phyloP scores from a whole-genome alignment of 345 rosid genomes.

The Bruguiera gymnorhiza region DNA sequence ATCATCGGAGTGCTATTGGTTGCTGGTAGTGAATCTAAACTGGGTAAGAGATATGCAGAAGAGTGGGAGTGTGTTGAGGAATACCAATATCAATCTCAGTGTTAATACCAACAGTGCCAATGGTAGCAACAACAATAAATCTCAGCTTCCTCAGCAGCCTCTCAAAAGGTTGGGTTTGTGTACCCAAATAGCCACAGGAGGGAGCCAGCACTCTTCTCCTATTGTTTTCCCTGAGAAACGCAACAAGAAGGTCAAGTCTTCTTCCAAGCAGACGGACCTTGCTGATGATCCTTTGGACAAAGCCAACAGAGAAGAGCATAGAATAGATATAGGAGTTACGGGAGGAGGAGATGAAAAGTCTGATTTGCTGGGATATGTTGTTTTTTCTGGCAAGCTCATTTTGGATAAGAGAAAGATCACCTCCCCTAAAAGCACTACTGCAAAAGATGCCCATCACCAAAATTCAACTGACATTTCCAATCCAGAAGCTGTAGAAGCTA shows the following conservation, averaged over 20 bases:
- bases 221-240: conserved; percentile 86
- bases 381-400: conserved; percentile 68
- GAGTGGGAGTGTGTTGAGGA: conserved; percentile 22
- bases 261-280: conserved; percentile 38
- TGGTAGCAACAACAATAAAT: conserved; percentile 10
- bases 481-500: conserved; percentile 59
- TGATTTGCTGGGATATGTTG: conserved; percentile 73
- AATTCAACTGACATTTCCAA: conserved; percentile 36
- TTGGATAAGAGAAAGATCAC: conserved; percentile 59
- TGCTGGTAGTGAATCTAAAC: too few species aligned
- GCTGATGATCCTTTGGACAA: conserved; percentile 43
- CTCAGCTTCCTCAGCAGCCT: conserved; percentile 48
- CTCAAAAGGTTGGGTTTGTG: conserved; percentile 76
- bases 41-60: conserved; percentile 11
- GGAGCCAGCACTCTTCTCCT: conserved; percentile 71
- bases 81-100: not conserved
- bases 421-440: conserved; percentile 23
- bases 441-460: conserved; percentile 34
- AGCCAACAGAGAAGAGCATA: conserved; percentile 50
- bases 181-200: conserved; percentile 54
- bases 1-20: too few species aligned
- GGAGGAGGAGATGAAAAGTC: conserved; percentile 86
- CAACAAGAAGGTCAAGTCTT: conserved; percentile 62
- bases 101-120: not conserved
- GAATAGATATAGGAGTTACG: conserved; percentile 50